phyloP scores from a whole-genome alignment of 1,139 yeast genomes.

The Maudiozyma humilis region DNA sequence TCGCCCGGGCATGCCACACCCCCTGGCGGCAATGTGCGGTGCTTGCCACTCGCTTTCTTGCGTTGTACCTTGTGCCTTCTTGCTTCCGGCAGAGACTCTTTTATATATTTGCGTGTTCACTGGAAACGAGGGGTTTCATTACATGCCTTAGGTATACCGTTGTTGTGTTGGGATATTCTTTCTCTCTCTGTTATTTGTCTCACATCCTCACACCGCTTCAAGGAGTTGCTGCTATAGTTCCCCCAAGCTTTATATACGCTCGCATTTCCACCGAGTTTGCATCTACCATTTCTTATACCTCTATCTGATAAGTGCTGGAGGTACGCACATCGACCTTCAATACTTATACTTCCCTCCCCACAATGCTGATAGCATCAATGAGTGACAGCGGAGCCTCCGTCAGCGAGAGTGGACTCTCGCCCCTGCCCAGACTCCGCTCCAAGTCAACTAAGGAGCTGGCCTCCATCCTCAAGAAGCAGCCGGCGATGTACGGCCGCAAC shows the following conservation, averaged over 20 bases:
- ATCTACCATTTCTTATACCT: neutral
- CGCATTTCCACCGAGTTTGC: no score
- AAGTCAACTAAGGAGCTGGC: neutral
- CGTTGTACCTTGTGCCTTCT: neutral
- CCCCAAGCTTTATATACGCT: no score
- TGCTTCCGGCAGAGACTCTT: neutral
- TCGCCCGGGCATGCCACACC: no score
- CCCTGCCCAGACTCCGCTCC: neutral
- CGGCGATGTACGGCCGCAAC: neutral
- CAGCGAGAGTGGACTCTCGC: no score
- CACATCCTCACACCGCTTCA: no score
- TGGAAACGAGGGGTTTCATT: no score
- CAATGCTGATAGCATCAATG: neutral
- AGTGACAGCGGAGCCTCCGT: neutral
- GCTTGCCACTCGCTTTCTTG: neutral
- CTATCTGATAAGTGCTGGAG: no score
- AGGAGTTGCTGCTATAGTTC: no score
- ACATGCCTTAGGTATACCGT: no score
- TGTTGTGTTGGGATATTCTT: no score
- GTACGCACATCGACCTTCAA: neutral
- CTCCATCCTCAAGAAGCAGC: conserved; percentile 3
- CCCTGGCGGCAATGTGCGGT: neutral
- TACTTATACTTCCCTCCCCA: neutral
- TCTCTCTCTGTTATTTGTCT: no score
- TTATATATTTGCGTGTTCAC: neutral